Conservation (phyloP, 2,329 filamentous ascomycete species). For the Penicillium digitatum region DNA sequence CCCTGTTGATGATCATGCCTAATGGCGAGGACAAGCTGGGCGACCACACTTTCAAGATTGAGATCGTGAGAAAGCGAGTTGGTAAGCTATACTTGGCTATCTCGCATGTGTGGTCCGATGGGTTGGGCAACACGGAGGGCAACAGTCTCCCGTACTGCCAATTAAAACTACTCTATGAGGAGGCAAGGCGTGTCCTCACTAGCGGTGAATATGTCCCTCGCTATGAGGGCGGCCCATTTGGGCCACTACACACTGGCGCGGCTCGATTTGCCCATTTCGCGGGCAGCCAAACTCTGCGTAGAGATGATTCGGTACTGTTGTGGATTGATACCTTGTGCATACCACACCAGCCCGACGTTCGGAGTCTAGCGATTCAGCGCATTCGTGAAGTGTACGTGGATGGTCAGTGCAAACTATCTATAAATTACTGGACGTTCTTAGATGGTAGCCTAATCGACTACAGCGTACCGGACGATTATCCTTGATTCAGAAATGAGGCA, state of each 20-base stretch:
- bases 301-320: slow-evolving; percentile 6
- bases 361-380: slow-evolving; percentile 13
- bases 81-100: background rate
- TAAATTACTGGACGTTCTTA: background rate
- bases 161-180: background rate
- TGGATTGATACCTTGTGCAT: slow-evolving; percentile 16
- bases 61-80: background rate
- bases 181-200: background rate
- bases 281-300: background rate
- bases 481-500: background rate
- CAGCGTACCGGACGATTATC: background rate
- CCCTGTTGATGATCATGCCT: background rate
- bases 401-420: slow-evolving; percentile 1
- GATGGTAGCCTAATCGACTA: background rate
- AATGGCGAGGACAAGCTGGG: background rate
- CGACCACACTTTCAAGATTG: background rate
- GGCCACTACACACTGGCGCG: background rate
- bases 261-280: background rate
- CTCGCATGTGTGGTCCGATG: slow-evolving; percentile 1
- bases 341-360: slow-evolving; percentile 10
- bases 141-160: background rate
- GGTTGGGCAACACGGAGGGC: background rate
- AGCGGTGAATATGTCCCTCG: background rate
- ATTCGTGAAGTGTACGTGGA: slow-evolving; percentile 12
- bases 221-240: background rate